A percentile compares a stretch with the other conserved stretches of the same genome.
phyloP scores from a whole-genome alignment of 306 rosid species.

The Cicer bijugum region DNA sequence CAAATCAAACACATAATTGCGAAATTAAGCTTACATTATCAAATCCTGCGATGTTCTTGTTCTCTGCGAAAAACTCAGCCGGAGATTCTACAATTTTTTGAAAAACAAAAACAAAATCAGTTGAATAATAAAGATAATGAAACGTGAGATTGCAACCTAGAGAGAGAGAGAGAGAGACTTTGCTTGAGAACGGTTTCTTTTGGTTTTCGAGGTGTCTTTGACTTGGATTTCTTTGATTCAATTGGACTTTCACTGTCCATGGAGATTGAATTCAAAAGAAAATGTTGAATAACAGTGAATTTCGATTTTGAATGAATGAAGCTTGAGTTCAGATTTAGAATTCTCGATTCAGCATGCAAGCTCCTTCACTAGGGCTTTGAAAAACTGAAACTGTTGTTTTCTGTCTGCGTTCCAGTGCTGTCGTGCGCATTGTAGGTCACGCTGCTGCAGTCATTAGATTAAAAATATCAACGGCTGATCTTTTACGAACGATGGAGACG shows the following conservation, averaged over 20 bases:
- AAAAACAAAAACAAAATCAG: slow-evolving; percentile 1
- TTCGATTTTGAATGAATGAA: slow-evolving; percentile 4
- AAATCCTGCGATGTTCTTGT: slow-evolving; percentile 95
- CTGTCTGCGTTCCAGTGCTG: neutral
- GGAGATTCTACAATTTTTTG: slow-evolving; percentile 72
- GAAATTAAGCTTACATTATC: slow-evolving; percentile 64
- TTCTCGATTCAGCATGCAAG: slow-evolving; percentile 14
- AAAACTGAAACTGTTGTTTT: neutral
- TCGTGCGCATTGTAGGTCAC: slow-evolving; percentile 38
- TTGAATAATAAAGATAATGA: neutral
- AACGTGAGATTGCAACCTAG: neutral
- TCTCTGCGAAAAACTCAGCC: slow-evolving; percentile 94
- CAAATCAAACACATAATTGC: slow-evolving; percentile 1
- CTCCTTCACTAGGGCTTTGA: slow-evolving; percentile 47
- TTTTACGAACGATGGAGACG: neutral
- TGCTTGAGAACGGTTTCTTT: slow-evolving; percentile 83
- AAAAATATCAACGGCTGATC: neutral
- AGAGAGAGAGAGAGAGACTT: slow-evolving; percentile 58
- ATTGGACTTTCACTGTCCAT: slow-evolving; percentile 71
- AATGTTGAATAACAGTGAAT: neutral
- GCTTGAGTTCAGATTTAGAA: slow-evolving; percentile 32
- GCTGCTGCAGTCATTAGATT: neutral
- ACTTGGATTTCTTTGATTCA: slow-evolving; percentile 67
- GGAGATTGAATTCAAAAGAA: slow-evolving; percentile 12
- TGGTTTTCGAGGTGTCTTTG: slow-evolving; percentile 71